A percentile compares a stretch with the other conserved stretches of the same genome.
Conservation (phyloP, 805 yeast species). For the Metschnikowia corniflorae region DNA sequence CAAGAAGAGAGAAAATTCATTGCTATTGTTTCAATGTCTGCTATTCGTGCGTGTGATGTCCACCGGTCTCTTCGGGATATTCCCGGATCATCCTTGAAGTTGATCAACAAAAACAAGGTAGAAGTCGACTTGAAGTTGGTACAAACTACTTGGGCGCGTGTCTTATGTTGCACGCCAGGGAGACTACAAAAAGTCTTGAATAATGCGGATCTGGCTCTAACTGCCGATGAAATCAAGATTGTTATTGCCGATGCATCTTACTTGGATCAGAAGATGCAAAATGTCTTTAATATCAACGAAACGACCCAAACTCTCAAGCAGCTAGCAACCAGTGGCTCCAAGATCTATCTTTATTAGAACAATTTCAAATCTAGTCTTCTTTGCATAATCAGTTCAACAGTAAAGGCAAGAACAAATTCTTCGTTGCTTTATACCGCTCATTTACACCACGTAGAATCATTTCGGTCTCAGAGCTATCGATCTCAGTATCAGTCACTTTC, state of each 20-base stretch:
- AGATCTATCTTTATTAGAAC: slow-evolving; percentile 48
- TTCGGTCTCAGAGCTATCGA: slow-evolving; percentile 18
- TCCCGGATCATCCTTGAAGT: slow-evolving; percentile 57
- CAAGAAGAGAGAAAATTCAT: slow-evolving; percentile 41
- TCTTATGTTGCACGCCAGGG: slow-evolving; percentile 64
- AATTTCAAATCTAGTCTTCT: neutral
- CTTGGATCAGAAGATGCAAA: slow-evolving; percentile 57
- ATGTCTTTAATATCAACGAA: slow-evolving; percentile 56
- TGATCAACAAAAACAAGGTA: slow-evolving; percentile 72
- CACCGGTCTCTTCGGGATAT: slow-evolving; percentile 54
- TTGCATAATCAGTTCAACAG: slow-evolving; percentile 12
- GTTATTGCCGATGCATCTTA: slow-evolving; percentile 59
- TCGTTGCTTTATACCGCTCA: slow-evolving; percentile 30
- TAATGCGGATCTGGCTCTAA: slow-evolving; percentile 40
- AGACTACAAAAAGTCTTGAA: slow-evolving; percentile 48
- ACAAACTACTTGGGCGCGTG: slow-evolving; percentile 42
- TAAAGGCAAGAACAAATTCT: slow-evolving; percentile 21
- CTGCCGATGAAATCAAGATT: slow-evolving; percentile 44
- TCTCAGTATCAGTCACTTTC: slow-evolving; percentile 4
- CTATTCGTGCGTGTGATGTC: slow-evolving; percentile 83
- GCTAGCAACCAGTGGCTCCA: slow-evolving; percentile 42
- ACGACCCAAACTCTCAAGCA: slow-evolving; percentile 39
- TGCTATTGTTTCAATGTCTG: slow-evolving; percentile 65
- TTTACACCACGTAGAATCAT: slow-evolving; percentile 20
- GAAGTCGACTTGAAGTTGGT: slow-evolving; percentile 55